These are phyloP conservation scores for Triadica sebifera DNA, from an alignment of 345 rosid genomes.

Conservation along the genomic window DNA sequence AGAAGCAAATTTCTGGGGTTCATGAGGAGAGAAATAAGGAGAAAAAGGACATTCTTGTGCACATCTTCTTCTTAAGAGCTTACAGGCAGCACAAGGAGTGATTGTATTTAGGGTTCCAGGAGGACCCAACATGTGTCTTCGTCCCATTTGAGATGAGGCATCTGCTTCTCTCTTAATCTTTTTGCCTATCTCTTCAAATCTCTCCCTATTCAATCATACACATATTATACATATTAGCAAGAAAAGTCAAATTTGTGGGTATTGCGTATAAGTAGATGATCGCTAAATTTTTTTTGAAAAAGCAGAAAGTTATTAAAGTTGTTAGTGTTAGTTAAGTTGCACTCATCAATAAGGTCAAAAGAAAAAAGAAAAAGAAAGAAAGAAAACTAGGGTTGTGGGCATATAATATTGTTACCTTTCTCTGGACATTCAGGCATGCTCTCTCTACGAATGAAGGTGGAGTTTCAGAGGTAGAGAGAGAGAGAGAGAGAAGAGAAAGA, in stretches of 20 bases:
- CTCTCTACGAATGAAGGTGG: conserved; percentile 24
- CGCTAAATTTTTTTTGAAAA: background rate
- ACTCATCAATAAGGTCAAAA: background rate
- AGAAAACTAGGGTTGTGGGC: conserved; percentile 12
- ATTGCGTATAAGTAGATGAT: no score
- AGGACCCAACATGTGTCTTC: conserved; percentile 78
- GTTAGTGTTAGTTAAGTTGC: conserved; percentile 4
- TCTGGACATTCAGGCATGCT: conserved; percentile 98
- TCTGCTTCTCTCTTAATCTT: conserved; percentile 80
- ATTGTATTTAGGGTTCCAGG: conserved; percentile 77
- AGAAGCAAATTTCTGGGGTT: conserved; percentile 90
- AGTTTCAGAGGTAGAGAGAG: no score
- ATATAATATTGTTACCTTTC: conserved; percentile 58
- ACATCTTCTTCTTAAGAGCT: conserved; percentile 85
- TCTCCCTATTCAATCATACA: conserved; percentile 45
- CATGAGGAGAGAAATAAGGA: conserved; percentile 95
- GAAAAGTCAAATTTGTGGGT: background rate
- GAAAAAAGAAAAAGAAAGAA: background rate
- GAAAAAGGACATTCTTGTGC: conserved; percentile 97
- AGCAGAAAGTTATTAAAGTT: background rate
- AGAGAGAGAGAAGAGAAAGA: conserved; percentile 23
- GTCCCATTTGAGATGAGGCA: conserved; percentile 61
- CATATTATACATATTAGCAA: background rate
- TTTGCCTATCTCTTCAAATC: conserved; percentile 80
- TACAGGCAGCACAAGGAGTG: conserved; percentile 98